A percentile compares a stretch with the other conserved stretches of the same genome.
phyloP scores from a whole-genome alignment of 345 rosid genomes.

The Sonneratia caseolaris region DNA sequence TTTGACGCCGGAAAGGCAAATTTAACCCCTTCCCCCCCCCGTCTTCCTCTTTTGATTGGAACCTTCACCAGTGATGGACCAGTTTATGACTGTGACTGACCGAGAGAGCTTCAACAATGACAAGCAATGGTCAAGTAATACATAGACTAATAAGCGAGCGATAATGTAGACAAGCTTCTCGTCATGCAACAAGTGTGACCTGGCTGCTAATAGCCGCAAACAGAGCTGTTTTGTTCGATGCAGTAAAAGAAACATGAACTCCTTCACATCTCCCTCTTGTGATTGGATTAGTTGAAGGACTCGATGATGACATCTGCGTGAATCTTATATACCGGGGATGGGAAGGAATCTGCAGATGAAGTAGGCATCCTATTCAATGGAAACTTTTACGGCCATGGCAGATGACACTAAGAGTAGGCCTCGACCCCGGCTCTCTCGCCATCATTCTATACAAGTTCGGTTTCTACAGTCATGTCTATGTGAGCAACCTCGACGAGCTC shows the following conservation, averaged over 20 bases:
- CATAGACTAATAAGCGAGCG: no score
- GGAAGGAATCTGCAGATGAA: constrained; percentile 66
- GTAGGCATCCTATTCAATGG: constrained; percentile 71
- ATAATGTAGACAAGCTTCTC: no score
- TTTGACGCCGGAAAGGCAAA: constrained; percentile 59
- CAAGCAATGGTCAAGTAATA: no score
- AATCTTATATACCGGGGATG: background rate
- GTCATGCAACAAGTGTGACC: no score
- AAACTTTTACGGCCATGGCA: constrained; percentile 80
- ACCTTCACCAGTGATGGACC: no score
- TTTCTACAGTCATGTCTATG: background rate
- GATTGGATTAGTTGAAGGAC: background rate
- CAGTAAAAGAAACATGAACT: no score
- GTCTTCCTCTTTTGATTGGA: background rate
- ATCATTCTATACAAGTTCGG: background rate
- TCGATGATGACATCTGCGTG: background rate
- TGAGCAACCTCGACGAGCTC: background rate
- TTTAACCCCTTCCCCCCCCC: background rate
- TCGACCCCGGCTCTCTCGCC: background rate
- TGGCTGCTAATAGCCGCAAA: no score
- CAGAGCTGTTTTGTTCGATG: no score
- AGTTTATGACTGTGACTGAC: no score
- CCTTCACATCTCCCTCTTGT: no score
- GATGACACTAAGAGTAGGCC: constrained; percentile 59
- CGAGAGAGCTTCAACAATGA: no score